Percentiles rank a stretch among this genome's conserved stretches.
Conservation (phyloP, 345 rosid species). For the Acer saccharum region DNA sequence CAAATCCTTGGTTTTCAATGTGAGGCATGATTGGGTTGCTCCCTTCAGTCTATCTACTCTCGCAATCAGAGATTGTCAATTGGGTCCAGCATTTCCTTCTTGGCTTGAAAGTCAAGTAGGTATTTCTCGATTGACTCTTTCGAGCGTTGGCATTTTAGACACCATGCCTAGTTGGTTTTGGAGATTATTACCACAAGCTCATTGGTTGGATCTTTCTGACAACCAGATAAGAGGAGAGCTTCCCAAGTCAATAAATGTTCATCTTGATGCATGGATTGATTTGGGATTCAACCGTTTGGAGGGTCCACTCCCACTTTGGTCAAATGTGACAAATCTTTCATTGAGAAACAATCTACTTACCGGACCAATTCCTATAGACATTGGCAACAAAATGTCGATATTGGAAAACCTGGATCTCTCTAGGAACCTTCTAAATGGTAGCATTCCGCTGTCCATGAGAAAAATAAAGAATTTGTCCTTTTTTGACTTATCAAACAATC, state of each 20-base stretch:
- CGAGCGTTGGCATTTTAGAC: constrained; percentile 14
- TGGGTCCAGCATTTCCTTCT: constrained; percentile 30
- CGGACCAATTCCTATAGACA: constrained; percentile 13
- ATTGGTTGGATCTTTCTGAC: constrained; percentile 17
- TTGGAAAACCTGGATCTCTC: constrained; percentile 19
- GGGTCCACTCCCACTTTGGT: constrained; percentile 20
- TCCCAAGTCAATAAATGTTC: neutral
- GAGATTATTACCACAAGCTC: constrained; percentile 3
- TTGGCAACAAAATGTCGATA: neutral
- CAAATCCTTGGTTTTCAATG: constrained; percentile 7
- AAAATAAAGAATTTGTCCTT: neutral
- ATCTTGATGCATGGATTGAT: neutral
- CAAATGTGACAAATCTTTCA: constrained; percentile 16
- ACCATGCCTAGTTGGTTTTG: constrained; percentile 29
- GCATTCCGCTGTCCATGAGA: constrained; percentile 23
- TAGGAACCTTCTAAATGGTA: constrained; percentile 25
- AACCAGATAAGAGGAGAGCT: neutral
- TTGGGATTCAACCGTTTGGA: constrained; percentile 20
- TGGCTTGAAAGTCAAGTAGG: constrained; percentile 31
- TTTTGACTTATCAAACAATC: constrained; percentile 29
- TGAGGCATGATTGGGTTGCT: constrained; percentile 27
- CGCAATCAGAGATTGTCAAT: neutral
- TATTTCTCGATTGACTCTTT: constrained; percentile 8
- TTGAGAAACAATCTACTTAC: constrained; percentile 21
- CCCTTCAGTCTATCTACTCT: constrained; percentile 17